Conservation (phyloP, 1,139 yeast genomes). For the Zygoascus hellenicus region DNA sequence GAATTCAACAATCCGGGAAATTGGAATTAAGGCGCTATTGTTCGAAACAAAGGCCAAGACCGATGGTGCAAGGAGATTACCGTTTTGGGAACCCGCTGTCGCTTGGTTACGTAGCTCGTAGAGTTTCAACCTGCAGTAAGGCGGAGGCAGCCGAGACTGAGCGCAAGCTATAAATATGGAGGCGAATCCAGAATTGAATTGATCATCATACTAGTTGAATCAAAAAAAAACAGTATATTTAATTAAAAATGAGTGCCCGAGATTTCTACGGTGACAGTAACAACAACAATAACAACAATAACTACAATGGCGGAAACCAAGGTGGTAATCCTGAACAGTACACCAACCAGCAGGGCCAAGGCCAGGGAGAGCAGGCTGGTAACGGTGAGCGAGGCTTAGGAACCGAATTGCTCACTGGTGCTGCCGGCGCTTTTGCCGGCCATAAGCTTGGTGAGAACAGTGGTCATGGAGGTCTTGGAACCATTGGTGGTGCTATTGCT, state of each 20-base stretch:
- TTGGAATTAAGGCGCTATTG: no score
- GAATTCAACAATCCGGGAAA: no score
- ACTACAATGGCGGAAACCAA: background rate
- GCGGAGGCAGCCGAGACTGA: no score
- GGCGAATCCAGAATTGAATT: no score
- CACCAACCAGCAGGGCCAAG: constrained; percentile 7
- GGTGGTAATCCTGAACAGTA: background rate
- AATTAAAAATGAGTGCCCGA: constrained; percentile 3
- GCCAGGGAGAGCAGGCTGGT: constrained; percentile 4
- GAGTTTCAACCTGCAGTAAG: no score
- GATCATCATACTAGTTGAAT: no score
- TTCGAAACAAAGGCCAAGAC: no score
- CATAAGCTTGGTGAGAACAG: constrained; percentile 15
- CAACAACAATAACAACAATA: background rate
- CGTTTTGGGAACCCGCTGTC: no score
- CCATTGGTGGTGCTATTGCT: constrained; percentile 19
- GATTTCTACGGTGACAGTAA: constrained; percentile 3
- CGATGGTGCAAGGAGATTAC: no score
- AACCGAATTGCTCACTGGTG: constrained; percentile 16
- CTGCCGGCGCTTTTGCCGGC: constrained; percentile 17
- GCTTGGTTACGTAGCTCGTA: no score
- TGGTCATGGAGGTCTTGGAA: constrained; percentile 18
- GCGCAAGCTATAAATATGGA: no score
- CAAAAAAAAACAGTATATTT: background rate
- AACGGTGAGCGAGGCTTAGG: constrained; percentile 19